These are phyloP conservation scores for Tylopilus felleus DNA, from an alignment of 768 basidiomycete genomes.

Conservation along the genomic window DNA sequence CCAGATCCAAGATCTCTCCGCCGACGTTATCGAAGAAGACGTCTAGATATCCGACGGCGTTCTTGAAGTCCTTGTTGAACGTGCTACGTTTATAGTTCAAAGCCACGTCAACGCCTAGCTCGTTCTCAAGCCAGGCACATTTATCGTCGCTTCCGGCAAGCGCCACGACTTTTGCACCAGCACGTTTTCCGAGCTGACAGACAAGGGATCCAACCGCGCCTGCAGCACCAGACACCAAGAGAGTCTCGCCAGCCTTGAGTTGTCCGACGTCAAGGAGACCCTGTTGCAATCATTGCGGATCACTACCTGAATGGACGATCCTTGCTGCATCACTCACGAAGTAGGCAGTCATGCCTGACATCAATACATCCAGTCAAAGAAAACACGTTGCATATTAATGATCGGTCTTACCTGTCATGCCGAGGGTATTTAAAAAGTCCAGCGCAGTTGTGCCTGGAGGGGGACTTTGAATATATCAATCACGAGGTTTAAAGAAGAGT, in stretches of 20 bases:
- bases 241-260: conserved; percentile 78
- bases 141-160: conserved; percentile 86
- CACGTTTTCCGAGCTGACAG: conserved; percentile 79
- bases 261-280: conserved; percentile 80
- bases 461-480: conserved; percentile 35
- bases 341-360: conserved; percentile 82
- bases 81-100: conserved; percentile 83
- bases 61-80: conserved; percentile 71
- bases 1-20: conserved; percentile 78
- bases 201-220: conserved; percentile 83
- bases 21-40: conserved; percentile 85
- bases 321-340: conserved; percentile 50
- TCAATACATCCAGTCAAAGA: background rate
- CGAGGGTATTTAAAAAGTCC: conserved; percentile 84
- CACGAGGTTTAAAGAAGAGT: background rate
- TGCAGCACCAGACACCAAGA: conserved; percentile 88
- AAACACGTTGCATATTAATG: background rate
- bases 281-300: conserved; percentile 35
- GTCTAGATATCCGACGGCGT: conserved; percentile 69
- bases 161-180: conserved; percentile 79
- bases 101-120: conserved; percentile 78
- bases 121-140: conserved; percentile 79
- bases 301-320: background rate
- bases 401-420: conserved; percentile 55
- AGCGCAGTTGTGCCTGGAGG: conserved; percentile 59